Base-by-base conservation (phyloP, 768 basidiomycete species). In the Daedaleopsis sinensis region DNA sequence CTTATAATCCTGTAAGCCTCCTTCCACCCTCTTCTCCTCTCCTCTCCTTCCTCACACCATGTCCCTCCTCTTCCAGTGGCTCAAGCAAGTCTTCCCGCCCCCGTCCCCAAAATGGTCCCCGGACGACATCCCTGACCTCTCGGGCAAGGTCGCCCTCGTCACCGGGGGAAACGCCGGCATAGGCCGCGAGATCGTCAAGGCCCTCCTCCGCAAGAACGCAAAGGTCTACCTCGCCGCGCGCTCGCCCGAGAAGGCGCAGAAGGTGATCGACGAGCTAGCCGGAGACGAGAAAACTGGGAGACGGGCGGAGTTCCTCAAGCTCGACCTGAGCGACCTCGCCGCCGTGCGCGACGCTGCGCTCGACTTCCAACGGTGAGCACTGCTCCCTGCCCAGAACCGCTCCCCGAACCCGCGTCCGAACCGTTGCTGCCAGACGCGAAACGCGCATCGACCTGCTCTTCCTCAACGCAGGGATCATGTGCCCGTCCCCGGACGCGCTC, bases 151-250 rank as follows among this genome's bases (percentile, higher is more conserved):
- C 36, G 47, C 67, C 15, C 64, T 78, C 36, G 73, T 77, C 13
- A 73, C 74, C 21, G 78, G 78, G 2, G 73, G 72, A 12, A 79
- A 77, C 55, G 65, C 72, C 3, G 79, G 86, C 1, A 77, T 89
- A 37, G 88, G 87, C 19, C 84, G 84, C 61, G 84, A 86, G 67
- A 84, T 82, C 1, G 81, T 73, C 9, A 85, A 83, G 76, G 78
- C 72, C 2, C 78, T 87, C 8, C 74, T 89, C 15, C 39, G 60
- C 10, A 83, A 83, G 65, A 82, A 86, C 68, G 87, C 87, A 8
- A 87, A 81, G 51, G 87, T 90, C 0, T 89, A 90, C 66, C 42
- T 89, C 39, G 84, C 82, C 0, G 73, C 75, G 8, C 80, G 86
- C 21, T 78, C 67, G 52, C 59, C 70, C 51, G 69, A 74, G 42